Evolutionary conservation across 257 asterid species (phyloP).

Genomic region (Solanum chmielewskii): DNA sequence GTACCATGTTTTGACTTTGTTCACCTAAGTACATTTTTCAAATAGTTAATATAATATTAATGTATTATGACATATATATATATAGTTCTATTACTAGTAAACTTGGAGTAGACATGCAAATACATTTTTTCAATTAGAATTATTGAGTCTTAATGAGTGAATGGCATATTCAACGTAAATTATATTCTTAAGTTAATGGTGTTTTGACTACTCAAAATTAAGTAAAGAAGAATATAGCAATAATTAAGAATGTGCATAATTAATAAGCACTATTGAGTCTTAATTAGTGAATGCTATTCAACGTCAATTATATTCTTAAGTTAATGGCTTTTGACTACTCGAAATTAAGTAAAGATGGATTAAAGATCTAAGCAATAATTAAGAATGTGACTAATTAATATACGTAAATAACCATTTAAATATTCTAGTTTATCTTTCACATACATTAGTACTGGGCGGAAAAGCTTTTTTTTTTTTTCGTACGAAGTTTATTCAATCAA

Average conservation of each 20-base stretch:
- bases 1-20: not conserved
- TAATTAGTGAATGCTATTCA: not conserved
- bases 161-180: not conserved
- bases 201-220: not conserved
- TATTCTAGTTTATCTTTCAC: not conserved
- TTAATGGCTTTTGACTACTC: not conserved
- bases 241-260: not conserved
- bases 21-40: not conserved
- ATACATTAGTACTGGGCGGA: not conserved
- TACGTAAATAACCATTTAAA: not conserved
- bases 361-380: not conserved
- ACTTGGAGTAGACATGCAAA: not conserved
- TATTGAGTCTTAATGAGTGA: not conserved
- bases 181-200: not conserved
- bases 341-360: not conserved
- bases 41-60: not conserved
- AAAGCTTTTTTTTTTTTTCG: not conserved
- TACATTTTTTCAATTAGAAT: not conserved
- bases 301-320: not conserved
- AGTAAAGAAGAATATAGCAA: not conserved
- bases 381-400: not conserved
- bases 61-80: not conserved
- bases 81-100: not conserved
- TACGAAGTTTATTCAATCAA: too few relatives aligned
- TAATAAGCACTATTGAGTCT: not conserved